Evolutionary conservation across 495 filamentous ascomycete species (phyloP).

Genomic region (Aspergillus asperescens): DNA sequence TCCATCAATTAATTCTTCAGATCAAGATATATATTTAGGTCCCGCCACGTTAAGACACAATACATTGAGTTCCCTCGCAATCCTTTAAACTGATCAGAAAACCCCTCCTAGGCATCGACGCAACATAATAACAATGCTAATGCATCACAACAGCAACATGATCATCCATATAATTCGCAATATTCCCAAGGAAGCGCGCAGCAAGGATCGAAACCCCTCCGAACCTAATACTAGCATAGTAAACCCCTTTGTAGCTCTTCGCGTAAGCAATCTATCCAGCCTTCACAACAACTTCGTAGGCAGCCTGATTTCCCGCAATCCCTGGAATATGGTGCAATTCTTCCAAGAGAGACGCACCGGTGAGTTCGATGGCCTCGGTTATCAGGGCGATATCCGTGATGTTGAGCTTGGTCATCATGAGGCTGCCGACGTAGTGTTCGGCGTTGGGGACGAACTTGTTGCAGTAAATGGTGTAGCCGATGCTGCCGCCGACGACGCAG

Average conservation of each 20-base stretch:
- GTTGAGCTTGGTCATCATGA: slow-evolving; percentile 47
- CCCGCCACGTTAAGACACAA: background rate
- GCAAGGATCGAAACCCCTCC: slow-evolving; percentile 58
- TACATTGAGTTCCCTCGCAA: too few species aligned
- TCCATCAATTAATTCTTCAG: too few species aligned
- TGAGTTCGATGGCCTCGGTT: slow-evolving; percentile 50
- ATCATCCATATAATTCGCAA: slow-evolving; percentile 62
- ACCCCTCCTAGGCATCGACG: background rate
- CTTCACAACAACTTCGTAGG: slow-evolving; percentile 52
- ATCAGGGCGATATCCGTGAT: slow-evolving; percentile 46
- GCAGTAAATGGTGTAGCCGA: slow-evolving; percentile 72
- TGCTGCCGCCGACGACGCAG: slow-evolving; percentile 63
- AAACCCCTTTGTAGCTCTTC: slow-evolving; percentile 61
- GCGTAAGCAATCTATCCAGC: slow-evolving; percentile 61
- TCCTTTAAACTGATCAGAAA: too few species aligned
- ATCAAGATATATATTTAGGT: background rate
- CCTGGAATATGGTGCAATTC: slow-evolving; percentile 52
- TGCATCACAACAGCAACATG: slow-evolving; percentile 60
- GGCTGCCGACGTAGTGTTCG: slow-evolving; percentile 46
- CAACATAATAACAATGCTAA: background rate
- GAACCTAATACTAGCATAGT: slow-evolving; percentile 64
- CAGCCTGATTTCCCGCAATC: slow-evolving; percentile 47
- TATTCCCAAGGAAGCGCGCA: slow-evolving; percentile 58
- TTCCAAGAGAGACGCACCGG: slow-evolving; percentile 49
- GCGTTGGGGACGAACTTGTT: slow-evolving; percentile 60